Percentiles rank a stretch among this genome's conserved stretches.
Conservation (phyloP, 257 asterid genomes). For the Paulownia fortunei region DNA sequence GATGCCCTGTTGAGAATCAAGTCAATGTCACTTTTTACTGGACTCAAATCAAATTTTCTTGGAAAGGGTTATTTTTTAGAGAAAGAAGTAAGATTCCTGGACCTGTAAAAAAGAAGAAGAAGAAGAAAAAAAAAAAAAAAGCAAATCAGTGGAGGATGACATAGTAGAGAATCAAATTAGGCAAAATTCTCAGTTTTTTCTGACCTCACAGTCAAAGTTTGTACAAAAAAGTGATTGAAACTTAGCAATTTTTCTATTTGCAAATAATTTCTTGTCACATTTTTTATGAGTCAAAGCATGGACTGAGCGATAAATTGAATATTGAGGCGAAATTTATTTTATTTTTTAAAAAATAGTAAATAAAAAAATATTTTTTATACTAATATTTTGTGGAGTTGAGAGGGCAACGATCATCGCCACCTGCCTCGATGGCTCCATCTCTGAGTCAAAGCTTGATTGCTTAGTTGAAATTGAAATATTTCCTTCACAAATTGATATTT, state of each 20-base stretch:
- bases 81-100: conserved; percentile 8
- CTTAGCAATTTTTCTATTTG: neutral
- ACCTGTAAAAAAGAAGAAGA: neutral
- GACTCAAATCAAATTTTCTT: conserved; percentile 2
- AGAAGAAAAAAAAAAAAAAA: neutral
- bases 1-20: conserved; percentile 30
- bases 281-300: conserved; percentile 12
- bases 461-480: conserved; percentile 5
- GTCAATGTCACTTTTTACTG: conserved; percentile 34
- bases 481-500: too few species aligned
- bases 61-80: conserved; percentile 13
- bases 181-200: neutral
- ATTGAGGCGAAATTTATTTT: too few species aligned
- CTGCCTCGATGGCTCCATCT: too few species aligned
- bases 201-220: conserved; percentile 39
- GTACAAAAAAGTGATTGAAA: neutral
- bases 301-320: too few species aligned
- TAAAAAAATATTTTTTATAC: too few species aligned
- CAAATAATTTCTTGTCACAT: neutral
- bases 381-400: too few species aligned
- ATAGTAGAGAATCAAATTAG: conserved; percentile 36
- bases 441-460: too few species aligned
- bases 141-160: conserved; percentile 11
- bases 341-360: too few species aligned
- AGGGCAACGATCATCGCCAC: too few species aligned